Base-by-base conservation (phyloP, 306 rosid species). In the Cyamopsis tetragonoloba region DNA sequence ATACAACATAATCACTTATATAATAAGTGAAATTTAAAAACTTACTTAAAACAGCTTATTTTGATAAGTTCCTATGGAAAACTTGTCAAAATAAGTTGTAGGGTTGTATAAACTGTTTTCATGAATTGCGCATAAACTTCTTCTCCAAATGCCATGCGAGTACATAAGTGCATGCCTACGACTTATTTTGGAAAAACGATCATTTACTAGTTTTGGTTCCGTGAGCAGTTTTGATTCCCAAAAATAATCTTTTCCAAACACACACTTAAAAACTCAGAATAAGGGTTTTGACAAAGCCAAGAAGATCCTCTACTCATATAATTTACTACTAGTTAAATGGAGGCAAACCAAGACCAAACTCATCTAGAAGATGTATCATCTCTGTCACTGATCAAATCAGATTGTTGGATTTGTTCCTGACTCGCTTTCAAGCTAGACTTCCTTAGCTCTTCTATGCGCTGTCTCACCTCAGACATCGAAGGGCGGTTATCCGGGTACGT, bases 401-500 rank as follows among this genome's bases (percentile, higher is more conserved):
- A 74, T 30, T 83, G 87, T 49, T 77, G 82, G 66, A 46, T 57
- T 65, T 73, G 85, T 63, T 69, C 69, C 24, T 64, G 84, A 65
- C 23, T 73, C 15, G 73, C 82, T 63, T 71, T 66, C 70, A 73
- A 68, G 66, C 78, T 65, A 32, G 81, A 70, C 23, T 66, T 39
- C n/a, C 73, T 61, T 4, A 86, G 26, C 74, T 83, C 88, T 61
- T 81, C 80, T 46, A 86, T 79, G 56, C 74, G 77, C 4, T 61
- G 81, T 19, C 72, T 57, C 43, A 84, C 92, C 72, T 83, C 82
- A 42, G 78, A 19, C 66, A 86, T 83, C 6, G 88, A 77, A 70
- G 92, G 92, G 38, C 92, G 84, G 32, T 69, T 83, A 68, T 81
- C 92, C 8, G 88, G 92, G 67, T 81, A 80, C 1, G 76, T 66